Base-by-base conservation (phyloP, 129 eudicot genomes). In the Chrysanthemum seticuspe region DNA sequence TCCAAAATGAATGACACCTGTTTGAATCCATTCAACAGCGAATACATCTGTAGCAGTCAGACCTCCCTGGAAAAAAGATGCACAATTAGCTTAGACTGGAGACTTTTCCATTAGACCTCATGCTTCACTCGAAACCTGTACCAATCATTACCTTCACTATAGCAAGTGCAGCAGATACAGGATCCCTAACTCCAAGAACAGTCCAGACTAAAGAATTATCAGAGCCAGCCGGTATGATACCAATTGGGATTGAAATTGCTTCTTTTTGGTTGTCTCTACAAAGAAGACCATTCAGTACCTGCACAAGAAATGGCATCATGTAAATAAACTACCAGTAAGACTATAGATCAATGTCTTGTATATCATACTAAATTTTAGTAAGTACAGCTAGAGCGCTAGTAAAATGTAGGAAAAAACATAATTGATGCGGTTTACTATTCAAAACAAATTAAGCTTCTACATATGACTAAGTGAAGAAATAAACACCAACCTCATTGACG, bases 181-280 rank as follows among this genome's bases (percentile, higher is more conserved):
- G 98, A 81, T 94, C 98, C 74, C 82, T 87, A 19, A 94, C 89
- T 62, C 98, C 98, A 62, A 94, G 92, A 78, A 94, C 97, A 68
- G 98, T 94, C 98, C 98, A 94, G 29, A 94, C 97, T 74, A 94
- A 87, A 50, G 98, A 94, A 88, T 94, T 94, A 80, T 94, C 98
- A 61, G 98, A 94, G 76, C 98, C 98, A 67, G 98, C 98, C 21
- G 98, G 98, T 73, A 94, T 94, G 63, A 94, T 94, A 18, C 98
- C 98, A 61, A 94, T 90, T 54, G 98, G 98, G 31, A 94, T 68
- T 45, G 98, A 94, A 59, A 94, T 90, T 68, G 93, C 98, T 82
- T 94, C 98, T 78, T 87, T 87, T 53, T 94, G 98, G 76, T 94
- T 86, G 63, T 88, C 96, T 80, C 98, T 83, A 76, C 92, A 83